These are phyloP conservation scores for Selaginella tamariscina DNA, from an alignment of 75 land plant species.

Conservation along the genomic window DNA sequence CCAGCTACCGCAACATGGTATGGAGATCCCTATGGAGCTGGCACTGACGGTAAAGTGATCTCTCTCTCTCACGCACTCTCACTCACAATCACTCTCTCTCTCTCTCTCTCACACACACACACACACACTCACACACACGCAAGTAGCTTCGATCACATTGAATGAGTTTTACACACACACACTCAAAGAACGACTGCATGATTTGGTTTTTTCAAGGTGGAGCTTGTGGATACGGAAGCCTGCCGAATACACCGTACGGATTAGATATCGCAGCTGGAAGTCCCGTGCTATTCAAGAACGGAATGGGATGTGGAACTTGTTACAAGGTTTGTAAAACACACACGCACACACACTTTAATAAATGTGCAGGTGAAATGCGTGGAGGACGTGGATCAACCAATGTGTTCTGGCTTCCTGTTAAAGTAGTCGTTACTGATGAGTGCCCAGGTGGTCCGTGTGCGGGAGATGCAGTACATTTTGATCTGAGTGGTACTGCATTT, in stretches of 20 bases:
- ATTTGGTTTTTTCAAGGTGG: constrained; percentile 33
- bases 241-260: constrained; percentile 37
- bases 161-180: background rate
- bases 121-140: background rate
- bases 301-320: constrained; percentile 71
- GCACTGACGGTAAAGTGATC: background rate
- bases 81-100: background rate
- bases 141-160: background rate
- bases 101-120: no score
- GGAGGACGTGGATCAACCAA: constrained; percentile 23
- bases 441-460: constrained; percentile 86
- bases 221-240: constrained; percentile 63
- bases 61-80: background rate
- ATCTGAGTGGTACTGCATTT: constrained; percentile 83
- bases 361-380: constrained; percentile 51
- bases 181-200: no score
- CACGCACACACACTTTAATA: no score
- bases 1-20: background rate
- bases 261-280: constrained; percentile 45
- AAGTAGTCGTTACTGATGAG: constrained; percentile 34
- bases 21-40: background rate
- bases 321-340: no score
- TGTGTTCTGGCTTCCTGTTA: constrained; percentile 28
- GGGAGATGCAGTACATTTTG: constrained; percentile 51
- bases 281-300: constrained; percentile 40